phyloP scores from a whole-genome alignment of 1,284 basidiomycete genomes.

The Chalciporus piperatoides region DNA sequence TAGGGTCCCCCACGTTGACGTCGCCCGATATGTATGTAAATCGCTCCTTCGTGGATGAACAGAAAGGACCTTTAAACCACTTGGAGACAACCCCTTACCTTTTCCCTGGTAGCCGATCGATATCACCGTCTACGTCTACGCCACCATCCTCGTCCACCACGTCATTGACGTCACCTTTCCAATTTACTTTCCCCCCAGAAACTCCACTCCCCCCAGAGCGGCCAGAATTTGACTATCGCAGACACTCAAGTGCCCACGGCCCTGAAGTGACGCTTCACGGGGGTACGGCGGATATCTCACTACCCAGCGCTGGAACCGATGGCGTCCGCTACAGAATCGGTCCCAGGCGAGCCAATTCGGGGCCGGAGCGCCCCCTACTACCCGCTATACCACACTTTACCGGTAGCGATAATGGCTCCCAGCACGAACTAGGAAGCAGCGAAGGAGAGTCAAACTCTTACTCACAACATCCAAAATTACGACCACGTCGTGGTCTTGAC shows the following conservation, averaged over 20 bases:
- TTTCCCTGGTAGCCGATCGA: constrained; percentile 64
- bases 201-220: constrained; percentile 50
- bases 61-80: constrained; percentile 53
- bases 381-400: constrained; percentile 49
- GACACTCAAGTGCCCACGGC: constrained; percentile 46
- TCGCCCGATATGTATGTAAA: constrained; percentile 54
- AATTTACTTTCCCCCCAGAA: constrained; percentile 57
- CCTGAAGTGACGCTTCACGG: constrained; percentile 66
- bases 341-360: constrained; percentile 45
- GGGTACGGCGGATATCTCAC: constrained; percentile 68
- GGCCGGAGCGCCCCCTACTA: constrained; percentile 48
- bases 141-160: constrained; percentile 62
- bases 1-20: constrained; percentile 57
- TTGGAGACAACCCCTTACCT: constrained; percentile 60
- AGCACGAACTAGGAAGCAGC: constrained; percentile 53
- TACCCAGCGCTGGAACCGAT: constrained; percentile 46
- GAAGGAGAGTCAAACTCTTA: constrained; percentile 51
- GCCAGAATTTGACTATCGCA: constrained; percentile 61
- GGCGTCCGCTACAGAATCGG: constrained; percentile 58
- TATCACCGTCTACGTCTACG: constrained; percentile 67
- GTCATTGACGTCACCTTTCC: constrained; percentile 60
- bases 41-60: constrained; percentile 57
- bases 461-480: constrained; percentile 38
- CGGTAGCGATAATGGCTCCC: constrained; percentile 48
- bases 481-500: constrained; percentile 43